phyloP scores from a whole-genome alignment of 2,329 filamentous ascomycete genomes.

The Fusarium bulbicola region DNA sequence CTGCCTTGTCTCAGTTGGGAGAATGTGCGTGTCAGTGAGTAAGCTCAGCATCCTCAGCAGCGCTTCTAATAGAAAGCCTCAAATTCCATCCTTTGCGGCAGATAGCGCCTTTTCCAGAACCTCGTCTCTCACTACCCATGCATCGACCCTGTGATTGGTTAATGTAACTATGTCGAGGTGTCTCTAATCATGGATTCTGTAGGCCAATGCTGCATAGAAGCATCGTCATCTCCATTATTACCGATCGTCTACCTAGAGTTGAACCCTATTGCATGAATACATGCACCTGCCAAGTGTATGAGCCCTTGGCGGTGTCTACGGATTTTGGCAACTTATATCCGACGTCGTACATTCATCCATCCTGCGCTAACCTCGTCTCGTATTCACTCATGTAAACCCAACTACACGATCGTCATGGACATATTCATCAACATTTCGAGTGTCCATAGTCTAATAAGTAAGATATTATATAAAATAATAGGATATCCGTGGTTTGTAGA shows the following conservation, averaged over 20 bases:
- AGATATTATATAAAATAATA: background rate
- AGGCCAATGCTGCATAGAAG: background rate
- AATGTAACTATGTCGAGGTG: background rate
- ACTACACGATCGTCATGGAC: background rate
- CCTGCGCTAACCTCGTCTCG: constrained; percentile 6
- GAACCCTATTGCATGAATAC: background rate
- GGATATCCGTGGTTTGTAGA: rapidly evolving
- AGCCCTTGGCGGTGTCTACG: background rate
- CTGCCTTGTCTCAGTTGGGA: background rate
- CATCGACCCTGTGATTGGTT: background rate
- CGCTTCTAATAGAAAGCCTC: no score
- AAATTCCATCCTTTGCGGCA: background rate
- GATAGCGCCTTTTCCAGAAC: background rate
- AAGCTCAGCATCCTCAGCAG: background rate
- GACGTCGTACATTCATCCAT: background rate
- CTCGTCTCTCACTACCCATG: no score
- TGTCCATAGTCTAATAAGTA: rapidly evolving
- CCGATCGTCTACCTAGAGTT: background rate
- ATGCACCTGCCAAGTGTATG: background rate
- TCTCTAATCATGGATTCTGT: background rate
- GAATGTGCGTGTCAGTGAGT: background rate
- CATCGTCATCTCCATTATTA: background rate
- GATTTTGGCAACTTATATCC: constrained; percentile 16
- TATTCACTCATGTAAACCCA: background rate
- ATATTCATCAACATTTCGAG: background rate